Evolutionary conservation across 1,139 yeast species (phyloP).

Genomic region (Yamadazyma aaseri): DNA sequence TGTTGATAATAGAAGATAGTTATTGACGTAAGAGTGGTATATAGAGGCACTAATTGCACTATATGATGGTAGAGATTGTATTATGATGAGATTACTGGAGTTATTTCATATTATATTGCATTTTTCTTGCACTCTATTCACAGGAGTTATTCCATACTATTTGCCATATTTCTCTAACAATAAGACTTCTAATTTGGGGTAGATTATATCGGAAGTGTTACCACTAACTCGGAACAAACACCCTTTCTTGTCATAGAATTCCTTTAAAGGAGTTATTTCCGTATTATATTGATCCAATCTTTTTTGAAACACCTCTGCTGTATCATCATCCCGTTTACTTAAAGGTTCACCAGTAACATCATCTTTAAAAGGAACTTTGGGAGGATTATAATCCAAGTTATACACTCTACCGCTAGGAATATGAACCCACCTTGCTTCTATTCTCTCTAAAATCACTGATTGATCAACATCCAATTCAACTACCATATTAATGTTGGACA

Average conservation of each 20-base stretch:
- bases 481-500: constrained; percentile 61
- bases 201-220: constrained; percentile 78
- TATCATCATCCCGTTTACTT: constrained; percentile 78
- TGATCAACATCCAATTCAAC: constrained; percentile 85
- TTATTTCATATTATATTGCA: no score
- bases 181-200: constrained; percentile 53
- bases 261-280: constrained; percentile 62
- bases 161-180: constrained; percentile 29
- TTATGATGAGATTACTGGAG: no score
- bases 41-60: no score
- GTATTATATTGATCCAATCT: constrained; percentile 63
- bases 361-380: constrained; percentile 74
- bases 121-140: no score
- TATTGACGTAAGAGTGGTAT: no score
- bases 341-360: constrained; percentile 89
- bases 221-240: constrained; percentile 64
- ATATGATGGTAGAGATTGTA: no score
- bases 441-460: constrained; percentile 71
- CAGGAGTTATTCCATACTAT: no score
- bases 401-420: constrained; percentile 82
- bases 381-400: constrained; percentile 85
- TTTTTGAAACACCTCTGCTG: constrained; percentile 61
- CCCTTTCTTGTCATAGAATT: constrained; percentile 54
- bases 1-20: no score
- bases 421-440: constrained; percentile 86